These are phyloP conservation scores for Boletus calvinii DNA, from an alignment of 1,284 basidiomycete species.

Conservation along the genomic window DNA sequence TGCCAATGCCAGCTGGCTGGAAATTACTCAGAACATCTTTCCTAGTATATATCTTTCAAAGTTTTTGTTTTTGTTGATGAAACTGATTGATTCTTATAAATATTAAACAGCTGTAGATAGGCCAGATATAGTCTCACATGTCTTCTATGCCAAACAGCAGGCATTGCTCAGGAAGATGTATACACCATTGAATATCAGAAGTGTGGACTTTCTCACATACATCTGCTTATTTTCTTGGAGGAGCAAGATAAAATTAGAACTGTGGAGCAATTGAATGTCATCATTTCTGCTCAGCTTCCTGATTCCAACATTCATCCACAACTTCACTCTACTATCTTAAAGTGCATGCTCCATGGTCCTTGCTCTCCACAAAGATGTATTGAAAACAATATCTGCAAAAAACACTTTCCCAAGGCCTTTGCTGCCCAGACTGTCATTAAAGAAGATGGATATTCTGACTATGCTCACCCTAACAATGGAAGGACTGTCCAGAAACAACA, in stretches of 20 bases:
- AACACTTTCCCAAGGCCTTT: constrained; percentile 6
- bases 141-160: constrained; percentile 45
- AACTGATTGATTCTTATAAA: no score
- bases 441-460: constrained; percentile 12
- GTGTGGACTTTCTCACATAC: constrained; percentile 24
- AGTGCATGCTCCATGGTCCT: constrained; percentile 14
- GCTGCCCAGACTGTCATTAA: neutral
- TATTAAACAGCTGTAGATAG: constrained; percentile 38
- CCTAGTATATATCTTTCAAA: constrained; percentile 15
- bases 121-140: constrained; percentile 45
- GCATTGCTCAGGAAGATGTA: constrained; percentile 33
- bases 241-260: neutral
- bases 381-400: constrained; percentile 5
- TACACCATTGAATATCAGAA: constrained; percentile 23
- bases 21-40: constrained; percentile 41
- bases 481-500: neutral
- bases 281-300: neutral
- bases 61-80: neutral
- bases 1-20: constrained; percentile 45
- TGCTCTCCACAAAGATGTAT: constrained; percentile 7
- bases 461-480: constrained; percentile 13
- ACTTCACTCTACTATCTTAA: neutral
- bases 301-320: neutral
- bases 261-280: constrained; percentile 5
- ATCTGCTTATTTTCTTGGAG: constrained; percentile 28